phyloP scores from a whole-genome alignment of 768 basidiomycete genomes.

The Xerocomus potaroensis region DNA sequence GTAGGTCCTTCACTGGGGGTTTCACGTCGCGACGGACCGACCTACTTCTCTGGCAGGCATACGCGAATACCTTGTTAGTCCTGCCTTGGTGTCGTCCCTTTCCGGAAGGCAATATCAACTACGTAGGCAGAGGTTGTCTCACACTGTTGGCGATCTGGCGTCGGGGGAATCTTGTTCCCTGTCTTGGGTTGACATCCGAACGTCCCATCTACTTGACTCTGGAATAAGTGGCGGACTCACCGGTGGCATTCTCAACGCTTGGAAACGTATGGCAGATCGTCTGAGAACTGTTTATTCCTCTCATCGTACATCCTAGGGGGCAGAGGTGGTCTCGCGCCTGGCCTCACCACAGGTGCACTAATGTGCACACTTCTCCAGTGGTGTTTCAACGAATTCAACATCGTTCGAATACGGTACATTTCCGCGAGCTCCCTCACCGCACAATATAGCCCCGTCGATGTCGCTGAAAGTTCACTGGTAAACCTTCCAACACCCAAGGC shows the following conservation, averaged over 20 bases:
- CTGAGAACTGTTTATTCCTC: neutral
- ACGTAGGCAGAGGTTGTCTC: conserved; percentile 32
- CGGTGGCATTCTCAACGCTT: conserved; percentile 54
- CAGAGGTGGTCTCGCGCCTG: conserved; percentile 49
- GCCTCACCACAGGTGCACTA: conserved; percentile 54
- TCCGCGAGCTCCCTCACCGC: conserved; percentile 26
- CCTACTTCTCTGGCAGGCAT: conserved; percentile 42
- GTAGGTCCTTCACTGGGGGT: conserved; percentile 37
- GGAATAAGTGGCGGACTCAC: conserved; percentile 67
- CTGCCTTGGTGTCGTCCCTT: conserved; percentile 46
- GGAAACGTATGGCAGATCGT: conserved; percentile 46
- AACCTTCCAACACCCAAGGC: conserved; percentile 3
- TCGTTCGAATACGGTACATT: conserved; percentile 57
- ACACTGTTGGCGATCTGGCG: conserved; percentile 20
- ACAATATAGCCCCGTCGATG: neutral
- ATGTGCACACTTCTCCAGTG: conserved; percentile 63
- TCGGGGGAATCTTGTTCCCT: conserved; percentile 14
- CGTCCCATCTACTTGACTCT: conserved; percentile 62
- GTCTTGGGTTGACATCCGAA: conserved; percentile 53
- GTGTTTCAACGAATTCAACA: conserved; percentile 61
- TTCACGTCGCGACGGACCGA: neutral
- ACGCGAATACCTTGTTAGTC: conserved; percentile 73
- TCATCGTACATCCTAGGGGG: conserved; percentile 47
- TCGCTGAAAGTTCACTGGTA: neutral
- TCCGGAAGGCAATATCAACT: conserved; percentile 45